A percentile compares a stretch with the other conserved stretches of the same genome.
These are phyloP conservation scores for Phallus indusiatus DNA, from an alignment of 768 basidiomycete species.

Conservation along the genomic window DNA sequence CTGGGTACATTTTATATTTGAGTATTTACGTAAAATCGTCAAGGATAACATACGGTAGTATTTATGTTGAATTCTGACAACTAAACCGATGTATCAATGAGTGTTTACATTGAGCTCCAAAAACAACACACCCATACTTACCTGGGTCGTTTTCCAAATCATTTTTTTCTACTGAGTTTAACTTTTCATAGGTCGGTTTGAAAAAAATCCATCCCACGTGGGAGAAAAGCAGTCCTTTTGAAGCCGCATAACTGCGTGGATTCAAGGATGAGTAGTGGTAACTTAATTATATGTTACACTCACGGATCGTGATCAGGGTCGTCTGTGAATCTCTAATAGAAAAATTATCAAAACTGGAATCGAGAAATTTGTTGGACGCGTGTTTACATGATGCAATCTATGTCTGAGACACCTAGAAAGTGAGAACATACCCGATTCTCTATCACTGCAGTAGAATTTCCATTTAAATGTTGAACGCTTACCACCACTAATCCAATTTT, in stretches of 20 bases:
- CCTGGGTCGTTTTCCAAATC: slow-evolving; percentile 65
- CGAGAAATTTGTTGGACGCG: slow-evolving; percentile 13
- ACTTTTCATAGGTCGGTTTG: slow-evolving; percentile 55
- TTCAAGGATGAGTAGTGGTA: not conserved
- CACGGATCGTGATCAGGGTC: slow-evolving; percentile 61
- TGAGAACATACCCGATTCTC: not conserved
- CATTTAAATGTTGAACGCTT: slow-evolving; percentile 10
- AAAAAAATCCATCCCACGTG: slow-evolving; percentile 86
- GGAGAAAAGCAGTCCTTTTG: slow-evolving; percentile 61
- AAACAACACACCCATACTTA: slow-evolving; percentile 21
- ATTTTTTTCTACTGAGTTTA: slow-evolving; percentile 54
- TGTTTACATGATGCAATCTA: slow-evolving; percentile 57
- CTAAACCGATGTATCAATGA: slow-evolving; percentile 22
- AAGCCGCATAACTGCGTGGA: slow-evolving; percentile 55
- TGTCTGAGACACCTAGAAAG: slow-evolving; percentile 55
- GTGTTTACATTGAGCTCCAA: not conserved
- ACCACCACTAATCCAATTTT: slow-evolving; percentile 38
- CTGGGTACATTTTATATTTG: slow-evolving; percentile 20
- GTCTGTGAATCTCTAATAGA: slow-evolving; percentile 52
- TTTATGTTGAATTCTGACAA: slow-evolving; percentile 62
- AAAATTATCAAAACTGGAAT: not conserved
- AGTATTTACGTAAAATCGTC: not conserved
- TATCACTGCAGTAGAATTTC: too few species aligned
- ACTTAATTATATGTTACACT: slow-evolving; percentile 15
- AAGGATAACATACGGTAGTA: slow-evolving; percentile 39